phyloP scores from a whole-genome alignment of 805 yeast genomes.

The Maudiozyma serrabonitensis region DNA sequence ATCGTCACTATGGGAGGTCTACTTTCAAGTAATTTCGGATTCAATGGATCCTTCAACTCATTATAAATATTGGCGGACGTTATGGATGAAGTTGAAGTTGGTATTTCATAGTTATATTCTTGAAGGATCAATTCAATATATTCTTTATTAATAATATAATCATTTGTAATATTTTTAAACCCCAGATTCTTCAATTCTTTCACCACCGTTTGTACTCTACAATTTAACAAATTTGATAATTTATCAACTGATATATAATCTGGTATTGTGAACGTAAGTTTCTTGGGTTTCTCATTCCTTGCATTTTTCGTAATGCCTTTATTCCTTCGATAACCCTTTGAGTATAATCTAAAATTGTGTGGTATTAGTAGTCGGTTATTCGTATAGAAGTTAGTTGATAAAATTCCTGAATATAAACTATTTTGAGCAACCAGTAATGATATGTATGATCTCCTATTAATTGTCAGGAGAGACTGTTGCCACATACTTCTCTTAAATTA shows the following conservation, averaged over 20 bases:
- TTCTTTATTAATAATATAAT: constrained; percentile 76
- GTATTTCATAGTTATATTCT: constrained; percentile 69
- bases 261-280: constrained; percentile 40
- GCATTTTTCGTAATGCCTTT: constrained; percentile 2
- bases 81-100: constrained; percentile 38
- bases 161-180: constrained; percentile 56
- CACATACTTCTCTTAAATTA: neutral
- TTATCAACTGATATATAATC: constrained; percentile 71
- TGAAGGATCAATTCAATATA: constrained; percentile 81
- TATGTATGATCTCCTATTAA: neutral
- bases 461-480: neutral
- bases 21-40: constrained; percentile 42
- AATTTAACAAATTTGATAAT: constrained; percentile 59
- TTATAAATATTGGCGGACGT: constrained; percentile 37
- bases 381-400: too few species aligned
- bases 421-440: neutral
- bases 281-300: constrained; percentile 7
- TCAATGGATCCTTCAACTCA: constrained; percentile 44
- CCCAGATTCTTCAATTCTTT: constrained; percentile 57
- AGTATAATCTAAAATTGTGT: constrained; percentile 5
- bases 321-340: constrained; percentile 9
- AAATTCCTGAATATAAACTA: neutral
- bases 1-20: constrained; percentile 94
- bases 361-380: neutral
- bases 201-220: constrained; percentile 53